These are phyloP conservation scores for Boletus insuetus DNA, from an alignment of 768 basidiomycete species.

Conservation along the genomic window DNA sequence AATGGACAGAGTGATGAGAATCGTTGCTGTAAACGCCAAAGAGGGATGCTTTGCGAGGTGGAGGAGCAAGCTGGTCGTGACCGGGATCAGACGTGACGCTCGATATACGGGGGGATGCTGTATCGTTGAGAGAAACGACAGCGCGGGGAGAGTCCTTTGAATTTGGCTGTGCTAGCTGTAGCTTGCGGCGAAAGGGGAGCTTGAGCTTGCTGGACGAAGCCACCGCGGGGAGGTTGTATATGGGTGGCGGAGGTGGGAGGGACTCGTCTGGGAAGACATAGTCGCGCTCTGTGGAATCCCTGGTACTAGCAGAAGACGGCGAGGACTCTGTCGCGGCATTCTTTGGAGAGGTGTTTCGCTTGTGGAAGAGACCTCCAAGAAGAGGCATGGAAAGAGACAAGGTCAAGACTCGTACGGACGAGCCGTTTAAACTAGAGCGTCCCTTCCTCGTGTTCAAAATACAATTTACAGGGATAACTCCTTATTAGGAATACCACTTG, in stretches of 20 bases:
- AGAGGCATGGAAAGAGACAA: slow-evolving; percentile 22
- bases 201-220: slow-evolving; percentile 44
- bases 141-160: background rate
- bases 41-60: slow-evolving; percentile 62
- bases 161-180: slow-evolving; percentile 13
- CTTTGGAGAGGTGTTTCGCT: slow-evolving; percentile 3
- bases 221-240: slow-evolving; percentile 24
- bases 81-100: slow-evolving; percentile 45
- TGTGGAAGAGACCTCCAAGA: slow-evolving; percentile 29
- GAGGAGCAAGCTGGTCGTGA: slow-evolving; percentile 45
- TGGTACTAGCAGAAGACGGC: slow-evolving; percentile 13
- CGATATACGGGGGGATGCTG: slow-evolving; percentile 34
- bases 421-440: slow-evolving; percentile 3
- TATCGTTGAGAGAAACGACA: slow-evolving; percentile 21
- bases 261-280: slow-evolving; percentile 28
- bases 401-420: background rate
- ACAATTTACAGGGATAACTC: slow-evolving; percentile 12
- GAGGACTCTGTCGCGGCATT: slow-evolving; percentile 11
- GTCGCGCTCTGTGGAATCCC: slow-evolving; percentile 32
- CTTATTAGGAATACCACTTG: slow-evolving; percentile 1
- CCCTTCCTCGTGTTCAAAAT: slow-evolving; percentile 4
- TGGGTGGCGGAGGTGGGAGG: slow-evolving; percentile 3
- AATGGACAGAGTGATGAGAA: slow-evolving; percentile 51
- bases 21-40: slow-evolving; percentile 56
- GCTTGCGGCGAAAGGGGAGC: slow-evolving; percentile 44